A percentile compares a stretch with the other conserved stretches of the same genome.
Conservation (phyloP, 768 basidiomycete species). For the Phylloporus sp. region DNA sequence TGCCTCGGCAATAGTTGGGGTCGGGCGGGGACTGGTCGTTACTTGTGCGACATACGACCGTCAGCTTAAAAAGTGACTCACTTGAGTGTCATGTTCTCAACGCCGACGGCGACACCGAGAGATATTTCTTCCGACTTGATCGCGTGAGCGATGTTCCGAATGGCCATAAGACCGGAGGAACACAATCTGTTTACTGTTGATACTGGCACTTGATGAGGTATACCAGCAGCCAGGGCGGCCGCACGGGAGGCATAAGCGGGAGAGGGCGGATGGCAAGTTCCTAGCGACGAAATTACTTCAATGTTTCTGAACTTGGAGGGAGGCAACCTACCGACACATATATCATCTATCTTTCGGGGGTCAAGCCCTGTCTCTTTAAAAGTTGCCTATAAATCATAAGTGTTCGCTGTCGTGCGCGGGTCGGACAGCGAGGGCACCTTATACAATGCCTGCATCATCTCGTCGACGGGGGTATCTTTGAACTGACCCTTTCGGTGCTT, state of each 20-base stretch:
- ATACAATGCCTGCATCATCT: slow-evolving; percentile 77
- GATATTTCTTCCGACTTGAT: slow-evolving; percentile 80
- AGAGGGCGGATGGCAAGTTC: slow-evolving; percentile 79
- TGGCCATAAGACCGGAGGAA: slow-evolving; percentile 92
- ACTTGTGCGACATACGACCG: not conserved
- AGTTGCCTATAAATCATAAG: slow-evolving; percentile 45
- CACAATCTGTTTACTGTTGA: slow-evolving; percentile 91
- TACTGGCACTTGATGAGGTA: slow-evolving; percentile 82
- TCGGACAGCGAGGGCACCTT: slow-evolving; percentile 42
- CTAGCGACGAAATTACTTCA: slow-evolving; percentile 32
- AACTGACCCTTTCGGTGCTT: slow-evolving; percentile 88
- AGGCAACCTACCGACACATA: slow-evolving; percentile 63
- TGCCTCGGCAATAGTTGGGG: slow-evolving; percentile 55
- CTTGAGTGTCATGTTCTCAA: slow-evolving; percentile 83
- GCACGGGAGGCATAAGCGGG: slow-evolving; percentile 80
- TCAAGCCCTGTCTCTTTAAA: slow-evolving; percentile 62
- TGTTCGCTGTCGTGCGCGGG: not conserved
- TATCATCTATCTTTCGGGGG: slow-evolving; percentile 71
- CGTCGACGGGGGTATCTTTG: slow-evolving; percentile 84
- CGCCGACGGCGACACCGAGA: slow-evolving; percentile 79
- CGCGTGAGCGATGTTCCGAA: slow-evolving; percentile 82
- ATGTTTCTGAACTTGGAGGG: not conserved
- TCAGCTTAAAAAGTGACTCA: slow-evolving; percentile 27
- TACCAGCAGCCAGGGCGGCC: slow-evolving; percentile 83
- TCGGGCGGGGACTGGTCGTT: slow-evolving; percentile 58